Percentiles rank a stretch among this genome's conserved stretches.
These are phyloP conservation scores for Ogataea hybrid DNA, from an alignment of 1,139 yeast genomes.

Conservation along the genomic window DNA sequence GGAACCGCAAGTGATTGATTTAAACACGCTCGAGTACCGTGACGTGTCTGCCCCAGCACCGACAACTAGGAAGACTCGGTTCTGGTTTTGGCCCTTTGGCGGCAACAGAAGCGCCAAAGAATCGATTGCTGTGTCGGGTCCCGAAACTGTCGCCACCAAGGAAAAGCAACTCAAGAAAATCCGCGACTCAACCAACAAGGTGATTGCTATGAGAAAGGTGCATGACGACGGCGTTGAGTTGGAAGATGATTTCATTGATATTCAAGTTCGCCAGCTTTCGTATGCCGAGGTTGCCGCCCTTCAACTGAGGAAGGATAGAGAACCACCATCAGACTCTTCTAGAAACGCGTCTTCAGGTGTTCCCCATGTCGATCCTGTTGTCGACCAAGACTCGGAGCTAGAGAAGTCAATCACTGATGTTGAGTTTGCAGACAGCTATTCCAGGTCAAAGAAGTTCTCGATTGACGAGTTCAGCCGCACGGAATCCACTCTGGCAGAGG, in stretches of 20 bases:
- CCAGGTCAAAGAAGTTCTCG: slow-evolving; percentile 15
- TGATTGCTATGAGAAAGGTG: slow-evolving; percentile 32
- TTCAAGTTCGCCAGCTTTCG: slow-evolving; percentile 44
- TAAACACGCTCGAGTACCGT: slow-evolving; percentile 20
- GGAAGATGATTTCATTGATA: slow-evolving; percentile 38
- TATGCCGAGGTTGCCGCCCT: slow-evolving; percentile 52
- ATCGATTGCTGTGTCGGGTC: neutral
- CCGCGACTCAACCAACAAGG: slow-evolving; percentile 25
- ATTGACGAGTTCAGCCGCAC: slow-evolving; percentile 1
- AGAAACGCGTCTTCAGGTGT: neutral
- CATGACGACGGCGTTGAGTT: slow-evolving; percentile 14
- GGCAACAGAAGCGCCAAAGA: slow-evolving; percentile 2
- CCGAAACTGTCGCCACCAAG: neutral
- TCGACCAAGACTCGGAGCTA: slow-evolving; percentile 29
- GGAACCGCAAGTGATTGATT: slow-evolving; percentile 23
- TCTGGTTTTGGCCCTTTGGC: slow-evolving; percentile 25
- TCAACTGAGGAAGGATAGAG: slow-evolving; percentile 5
- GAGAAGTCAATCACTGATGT: slow-evolving; percentile 31
- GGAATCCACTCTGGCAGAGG: slow-evolving; percentile 1
- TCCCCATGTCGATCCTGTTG: slow-evolving; percentile 16
- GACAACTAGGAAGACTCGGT: slow-evolving; percentile 5
- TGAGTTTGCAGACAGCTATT: slow-evolving; percentile 26
- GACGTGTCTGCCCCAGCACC: neutral
- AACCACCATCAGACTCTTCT: slow-evolving; percentile 1
- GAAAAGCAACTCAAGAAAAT: slow-evolving; percentile 7